Conservation (phyloP, 805 yeast species). For the Kuraishia cidri region DNA sequence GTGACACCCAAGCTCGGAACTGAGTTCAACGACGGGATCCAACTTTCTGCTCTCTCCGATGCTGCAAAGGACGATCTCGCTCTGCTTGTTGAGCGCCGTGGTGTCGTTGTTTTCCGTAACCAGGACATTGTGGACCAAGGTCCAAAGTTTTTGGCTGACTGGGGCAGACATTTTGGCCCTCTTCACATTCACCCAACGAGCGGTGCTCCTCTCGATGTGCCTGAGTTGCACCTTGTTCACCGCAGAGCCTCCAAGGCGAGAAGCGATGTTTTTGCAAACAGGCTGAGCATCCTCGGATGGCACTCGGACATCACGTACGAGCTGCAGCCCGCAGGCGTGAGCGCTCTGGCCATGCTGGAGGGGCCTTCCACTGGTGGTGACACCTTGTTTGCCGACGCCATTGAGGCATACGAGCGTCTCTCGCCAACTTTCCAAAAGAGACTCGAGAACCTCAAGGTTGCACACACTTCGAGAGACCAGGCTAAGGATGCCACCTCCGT, state of each 20-base stretch:
- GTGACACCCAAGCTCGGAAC: conserved; percentile 37
- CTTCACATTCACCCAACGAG: conserved; percentile 40
- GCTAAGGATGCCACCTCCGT: conserved; percentile 42
- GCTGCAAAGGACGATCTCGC: conserved; percentile 40
- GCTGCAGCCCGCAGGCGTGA: conserved; percentile 50
- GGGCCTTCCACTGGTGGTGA: conserved; percentile 40
- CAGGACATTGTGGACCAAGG: conserved; percentile 31
- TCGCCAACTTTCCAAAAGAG: conserved; percentile 57
- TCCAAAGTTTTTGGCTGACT: conserved; percentile 31
- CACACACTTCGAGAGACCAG: conserved; percentile 66
- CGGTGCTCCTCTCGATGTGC: conserved; percentile 34
- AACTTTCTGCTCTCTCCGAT: conserved; percentile 28
- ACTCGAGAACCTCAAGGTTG: conserved; percentile 51
- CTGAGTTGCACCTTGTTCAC: conserved; percentile 32
- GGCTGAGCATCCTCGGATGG: conserved; percentile 29
- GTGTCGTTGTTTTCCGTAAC: conserved; percentile 34
- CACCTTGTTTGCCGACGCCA: conserved; percentile 61
- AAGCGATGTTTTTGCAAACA: conserved; percentile 11
- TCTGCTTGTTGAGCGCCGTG: conserved; percentile 35
- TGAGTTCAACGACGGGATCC: conserved; percentile 26
- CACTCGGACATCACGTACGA: conserved; percentile 56
- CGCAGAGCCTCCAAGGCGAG: conserved; percentile 19
- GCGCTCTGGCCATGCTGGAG: conserved; percentile 38
- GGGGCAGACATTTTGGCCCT: conserved; percentile 33
- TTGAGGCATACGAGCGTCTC: conserved; percentile 63